These are phyloP conservation scores for Thecaphora thlaspeos DNA, from an alignment of 1,284 basidiomycete genomes.

Conservation along the genomic window DNA sequence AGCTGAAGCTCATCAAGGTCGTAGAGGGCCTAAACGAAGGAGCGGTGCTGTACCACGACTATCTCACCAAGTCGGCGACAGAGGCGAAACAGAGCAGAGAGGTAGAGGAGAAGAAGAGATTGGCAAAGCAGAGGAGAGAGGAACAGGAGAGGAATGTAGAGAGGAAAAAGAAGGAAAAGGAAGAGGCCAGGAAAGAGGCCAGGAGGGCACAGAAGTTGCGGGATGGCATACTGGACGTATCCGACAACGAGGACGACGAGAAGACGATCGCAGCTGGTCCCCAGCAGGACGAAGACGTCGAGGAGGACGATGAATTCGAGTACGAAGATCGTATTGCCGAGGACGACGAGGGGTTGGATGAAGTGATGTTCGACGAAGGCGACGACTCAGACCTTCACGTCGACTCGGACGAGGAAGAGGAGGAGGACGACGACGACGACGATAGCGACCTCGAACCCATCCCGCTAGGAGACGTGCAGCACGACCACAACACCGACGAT, in stretches of 20 bases:
- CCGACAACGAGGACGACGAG: slow-evolving; percentile 6
- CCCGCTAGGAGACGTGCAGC: slow-evolving; percentile 32
- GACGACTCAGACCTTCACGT: slow-evolving; percentile 36
- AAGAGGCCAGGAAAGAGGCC: slow-evolving; percentile 9
- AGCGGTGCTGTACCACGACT: slow-evolving; percentile 54
- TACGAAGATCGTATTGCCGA: slow-evolving; percentile 42
- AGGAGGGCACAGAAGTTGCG: slow-evolving; percentile 12
- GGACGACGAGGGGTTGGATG: slow-evolving; percentile 17
- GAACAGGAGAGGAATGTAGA: slow-evolving; percentile 50
- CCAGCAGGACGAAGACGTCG: slow-evolving; percentile 24
- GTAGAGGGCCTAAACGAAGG: slow-evolving; percentile 72
- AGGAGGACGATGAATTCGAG: slow-evolving; percentile 51
- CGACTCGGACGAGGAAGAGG: slow-evolving; percentile 14
- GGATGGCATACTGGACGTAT: too few species aligned
- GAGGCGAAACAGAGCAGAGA: too few species aligned
- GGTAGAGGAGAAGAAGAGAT: too few species aligned
- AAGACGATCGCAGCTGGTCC: too few species aligned
- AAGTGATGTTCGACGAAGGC: slow-evolving; percentile 31
- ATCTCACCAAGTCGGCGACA: slow-evolving; percentile 32
- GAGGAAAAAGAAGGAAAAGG: slow-evolving; percentile 45
- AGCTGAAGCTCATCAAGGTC: slow-evolving; percentile 88
- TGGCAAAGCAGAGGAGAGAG: too few species aligned
- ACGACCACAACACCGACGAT: slow-evolving; percentile 28
- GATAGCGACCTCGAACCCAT: slow-evolving; percentile 48
- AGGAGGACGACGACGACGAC: slow-evolving; percentile 20